Percentiles rank a stretch among this genome's conserved stretches.
Evolutionary conservation across 1,284 basidiomycete species (phyloP).

Genomic region (Takashimella tepidaria): DNA sequence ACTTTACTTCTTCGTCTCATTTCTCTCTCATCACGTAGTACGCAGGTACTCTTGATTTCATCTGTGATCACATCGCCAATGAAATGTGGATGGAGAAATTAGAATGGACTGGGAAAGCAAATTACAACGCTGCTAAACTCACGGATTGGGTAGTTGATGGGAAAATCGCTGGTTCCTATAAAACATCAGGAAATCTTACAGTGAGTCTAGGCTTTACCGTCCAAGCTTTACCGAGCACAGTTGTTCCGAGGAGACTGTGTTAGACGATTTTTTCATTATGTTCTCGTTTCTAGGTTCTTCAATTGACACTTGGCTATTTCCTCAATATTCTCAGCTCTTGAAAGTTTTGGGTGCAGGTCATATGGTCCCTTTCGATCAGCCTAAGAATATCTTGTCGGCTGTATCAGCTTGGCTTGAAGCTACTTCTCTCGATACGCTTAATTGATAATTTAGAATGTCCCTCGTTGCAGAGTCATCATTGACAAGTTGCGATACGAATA

Average conservation of each 20-base stretch:
- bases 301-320: too few relatives aligned
- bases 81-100: slow-evolving; percentile 59
- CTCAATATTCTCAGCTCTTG: slow-evolving; percentile 23
- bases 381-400: slow-evolving; percentile 22
- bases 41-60: slow-evolving; percentile 19
- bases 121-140: slow-evolving; percentile 49
- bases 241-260: too few relatives aligned
- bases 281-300: too few relatives aligned
- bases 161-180: slow-evolving; percentile 54
- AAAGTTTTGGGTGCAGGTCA: slow-evolving; percentile 43
- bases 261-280: too few relatives aligned
- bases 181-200: slow-evolving; percentile 57
- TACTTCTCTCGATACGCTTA: too few relatives aligned
- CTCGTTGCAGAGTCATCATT: too few relatives aligned
- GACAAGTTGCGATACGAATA: too few relatives aligned
- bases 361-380: slow-evolving; percentile 50
- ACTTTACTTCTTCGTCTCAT: too few relatives aligned
- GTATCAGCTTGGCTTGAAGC: background rate
- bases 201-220: slow-evolving; percentile 54
- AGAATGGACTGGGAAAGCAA: slow-evolving; percentile 60
- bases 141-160: slow-evolving; percentile 53
- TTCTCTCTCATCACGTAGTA: background rate
- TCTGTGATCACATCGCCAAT: slow-evolving; percentile 67
- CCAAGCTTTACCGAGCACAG: too few relatives aligned
- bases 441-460: too few relatives aligned